Conservation (phyloP, 2,329 filamentous ascomycete genomes). For the Cryphonectria nitschkei region DNA sequence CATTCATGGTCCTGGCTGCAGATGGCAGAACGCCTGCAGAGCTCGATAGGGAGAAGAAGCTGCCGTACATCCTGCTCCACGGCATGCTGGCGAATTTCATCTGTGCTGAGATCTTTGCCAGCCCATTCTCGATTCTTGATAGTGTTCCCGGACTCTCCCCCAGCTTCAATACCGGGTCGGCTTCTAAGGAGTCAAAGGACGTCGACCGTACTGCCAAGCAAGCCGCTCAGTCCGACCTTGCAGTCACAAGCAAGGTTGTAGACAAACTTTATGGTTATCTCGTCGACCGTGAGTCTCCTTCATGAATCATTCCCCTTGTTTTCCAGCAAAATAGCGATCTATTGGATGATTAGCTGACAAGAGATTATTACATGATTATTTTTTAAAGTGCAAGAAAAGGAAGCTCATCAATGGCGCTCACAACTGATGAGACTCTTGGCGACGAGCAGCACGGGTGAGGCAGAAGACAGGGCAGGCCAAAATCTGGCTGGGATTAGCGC, state of each 20-base stretch:
- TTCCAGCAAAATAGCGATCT: background rate
- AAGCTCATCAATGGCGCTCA: conserved; percentile 7
- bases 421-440: conserved; percentile 5
- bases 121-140: conserved; percentile 6
- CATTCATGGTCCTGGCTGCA: background rate
- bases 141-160: background rate
- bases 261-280: background rate
- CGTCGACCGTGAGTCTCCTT: background rate
- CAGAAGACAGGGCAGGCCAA: background rate
- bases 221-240: background rate
- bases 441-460: background rate
- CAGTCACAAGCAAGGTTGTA: background rate
- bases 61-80: conserved; percentile 11
- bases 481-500: background rate
- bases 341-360: background rate
- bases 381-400: background rate
- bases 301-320: background rate
- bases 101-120: conserved; percentile 4
- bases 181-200: background rate
- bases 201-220: background rate
- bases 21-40: background rate
- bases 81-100: conserved; percentile 7
- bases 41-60: conserved; percentile 6
- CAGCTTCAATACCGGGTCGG: background rate
- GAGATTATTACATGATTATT: background rate